phyloP scores from a whole-genome alignment of 2,329 filamentous ascomycete genomes.

The Aspergillus sp. region DNA sequence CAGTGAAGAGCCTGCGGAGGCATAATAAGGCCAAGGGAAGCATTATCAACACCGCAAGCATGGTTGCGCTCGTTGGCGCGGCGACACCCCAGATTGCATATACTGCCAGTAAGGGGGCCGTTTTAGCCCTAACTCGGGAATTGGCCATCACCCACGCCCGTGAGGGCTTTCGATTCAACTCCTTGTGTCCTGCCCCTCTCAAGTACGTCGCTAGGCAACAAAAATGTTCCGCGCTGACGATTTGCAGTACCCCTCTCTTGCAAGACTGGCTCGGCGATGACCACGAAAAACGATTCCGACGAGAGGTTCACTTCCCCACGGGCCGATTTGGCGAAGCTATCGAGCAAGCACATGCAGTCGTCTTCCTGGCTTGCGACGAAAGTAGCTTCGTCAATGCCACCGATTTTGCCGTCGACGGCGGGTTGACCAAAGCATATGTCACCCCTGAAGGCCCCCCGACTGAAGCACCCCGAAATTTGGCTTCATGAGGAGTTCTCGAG shows the following conservation, averaged over 20 bases:
- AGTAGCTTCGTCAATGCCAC: constrained; percentile 81
- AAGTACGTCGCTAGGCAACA: constrained; percentile 46
- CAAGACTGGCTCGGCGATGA: constrained; percentile 93
- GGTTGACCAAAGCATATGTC: constrained; percentile 82
- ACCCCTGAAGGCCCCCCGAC: constrained; percentile 51
- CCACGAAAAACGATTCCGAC: constrained; percentile 64
- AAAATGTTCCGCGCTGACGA: constrained; percentile 1
- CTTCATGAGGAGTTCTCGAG: constrained; percentile 5
- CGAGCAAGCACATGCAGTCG: constrained; percentile 80
- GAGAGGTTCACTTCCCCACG: constrained; percentile 81
- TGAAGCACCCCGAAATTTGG: constrained; percentile 44
- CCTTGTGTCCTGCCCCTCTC: constrained; percentile 77
- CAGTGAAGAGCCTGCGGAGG: constrained; percentile 68
- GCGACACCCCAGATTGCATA: constrained; percentile 87
- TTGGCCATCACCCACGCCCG: constrained; percentile 85
- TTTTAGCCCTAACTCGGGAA: constrained; percentile 80
- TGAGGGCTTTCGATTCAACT: constrained; percentile 84
- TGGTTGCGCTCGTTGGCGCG: constrained; percentile 77
- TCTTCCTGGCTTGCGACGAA: constrained; percentile 82
- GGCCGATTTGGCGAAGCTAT: constrained; percentile 88
- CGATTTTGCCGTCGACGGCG: constrained; percentile 92
- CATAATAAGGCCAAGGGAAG: constrained; percentile 69
- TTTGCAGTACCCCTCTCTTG: constrained; percentile 64
- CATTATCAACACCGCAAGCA: constrained; percentile 86
- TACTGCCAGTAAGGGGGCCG: constrained; percentile 87